Conservation (phyloP, 176 grass and related monocot species). For the Paspalum notatum region DNA sequence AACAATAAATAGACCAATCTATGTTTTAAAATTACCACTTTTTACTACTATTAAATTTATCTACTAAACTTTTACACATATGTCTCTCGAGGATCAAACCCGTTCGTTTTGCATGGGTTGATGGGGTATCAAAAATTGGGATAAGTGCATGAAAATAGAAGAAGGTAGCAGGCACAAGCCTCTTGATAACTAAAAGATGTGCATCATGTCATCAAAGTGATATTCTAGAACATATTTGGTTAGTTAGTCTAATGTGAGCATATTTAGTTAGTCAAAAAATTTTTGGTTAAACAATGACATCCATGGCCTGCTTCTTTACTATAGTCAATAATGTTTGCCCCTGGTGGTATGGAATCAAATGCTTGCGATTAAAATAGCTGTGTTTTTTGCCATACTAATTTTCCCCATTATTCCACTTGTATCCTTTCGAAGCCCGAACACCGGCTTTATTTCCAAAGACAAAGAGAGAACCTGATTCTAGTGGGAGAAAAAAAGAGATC, state of each 20-base stretch:
- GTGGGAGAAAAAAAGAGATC: neutral
- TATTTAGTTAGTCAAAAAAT: neutral
- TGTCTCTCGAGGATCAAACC: too few relatives aligned
- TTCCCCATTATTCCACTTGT: neutral
- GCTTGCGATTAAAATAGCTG: neutral
- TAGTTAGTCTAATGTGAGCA: neutral
- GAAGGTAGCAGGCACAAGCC: too few relatives aligned
- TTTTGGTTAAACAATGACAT: neutral
- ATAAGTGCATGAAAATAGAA: too few relatives aligned
- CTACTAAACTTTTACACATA: too few relatives aligned
- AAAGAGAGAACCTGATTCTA: slow-evolving; percentile 30
- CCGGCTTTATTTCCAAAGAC: neutral
- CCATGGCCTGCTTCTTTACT: neutral
- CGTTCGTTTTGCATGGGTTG: too few relatives aligned
- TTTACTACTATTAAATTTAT: too few relatives aligned
- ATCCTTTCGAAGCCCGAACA: neutral
- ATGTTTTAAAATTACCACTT: too few relatives aligned
- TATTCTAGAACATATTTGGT: neutral
- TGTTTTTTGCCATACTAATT: neutral
- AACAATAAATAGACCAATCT: too few relatives aligned
- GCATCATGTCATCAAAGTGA: neutral
- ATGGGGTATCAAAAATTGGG: too few relatives aligned
- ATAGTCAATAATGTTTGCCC: neutral
- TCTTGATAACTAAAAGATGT: neutral
- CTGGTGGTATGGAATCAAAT: slow-evolving; percentile 1